phyloP scores from a whole-genome alignment of 2,329 filamentous ascomycete genomes.

The Sphaerulina populicola region DNA sequence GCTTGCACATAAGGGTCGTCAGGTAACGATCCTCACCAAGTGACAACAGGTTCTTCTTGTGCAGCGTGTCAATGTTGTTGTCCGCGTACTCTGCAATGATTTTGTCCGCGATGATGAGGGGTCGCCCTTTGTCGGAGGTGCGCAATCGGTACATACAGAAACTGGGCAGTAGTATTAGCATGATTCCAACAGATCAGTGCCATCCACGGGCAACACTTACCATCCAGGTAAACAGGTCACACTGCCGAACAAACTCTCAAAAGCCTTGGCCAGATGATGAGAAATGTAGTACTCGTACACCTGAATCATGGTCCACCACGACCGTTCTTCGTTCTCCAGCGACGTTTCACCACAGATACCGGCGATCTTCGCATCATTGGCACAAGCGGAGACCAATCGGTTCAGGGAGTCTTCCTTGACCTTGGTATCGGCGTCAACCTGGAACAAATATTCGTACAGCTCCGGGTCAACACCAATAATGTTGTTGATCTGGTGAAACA shows the following conservation, averaged over 20 bases:
- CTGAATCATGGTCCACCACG: conserved; percentile 99
- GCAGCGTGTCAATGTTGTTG: conserved; percentile 83
- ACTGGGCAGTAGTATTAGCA: conserved; percentile 55
- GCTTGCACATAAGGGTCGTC: conserved; percentile 95
- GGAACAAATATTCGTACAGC: conserved; percentile 91
- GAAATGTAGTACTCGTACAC: conserved; percentile 99
- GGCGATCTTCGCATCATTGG: conserved; percentile 89
- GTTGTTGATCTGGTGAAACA: conserved; percentile 99
- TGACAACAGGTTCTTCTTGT: conserved; percentile 87
- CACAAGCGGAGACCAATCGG: conserved; percentile 81
- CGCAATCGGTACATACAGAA: conserved; percentile 98
- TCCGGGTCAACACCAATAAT: conserved; percentile 97
- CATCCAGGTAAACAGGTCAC: conserved; percentile 98
- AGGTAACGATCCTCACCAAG: conserved; percentile 95
- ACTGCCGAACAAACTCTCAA: conserved; percentile 94
- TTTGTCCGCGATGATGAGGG: conserved; percentile 82
- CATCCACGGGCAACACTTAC: conserved; percentile 50
- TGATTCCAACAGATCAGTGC: conserved; percentile 16
- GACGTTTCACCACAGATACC: conserved; percentile 97
- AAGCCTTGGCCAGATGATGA: conserved; percentile 91
- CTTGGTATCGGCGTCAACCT: conserved; percentile 96
- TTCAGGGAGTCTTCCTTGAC: conserved; percentile 89
- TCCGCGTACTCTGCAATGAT: conserved; percentile 84
- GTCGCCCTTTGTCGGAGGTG: conserved; percentile 87
- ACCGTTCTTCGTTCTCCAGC: conserved; percentile 87